phyloP scores from a whole-genome alignment of 306 rosid species.

The Pyrus bretschneideri region DNA sequence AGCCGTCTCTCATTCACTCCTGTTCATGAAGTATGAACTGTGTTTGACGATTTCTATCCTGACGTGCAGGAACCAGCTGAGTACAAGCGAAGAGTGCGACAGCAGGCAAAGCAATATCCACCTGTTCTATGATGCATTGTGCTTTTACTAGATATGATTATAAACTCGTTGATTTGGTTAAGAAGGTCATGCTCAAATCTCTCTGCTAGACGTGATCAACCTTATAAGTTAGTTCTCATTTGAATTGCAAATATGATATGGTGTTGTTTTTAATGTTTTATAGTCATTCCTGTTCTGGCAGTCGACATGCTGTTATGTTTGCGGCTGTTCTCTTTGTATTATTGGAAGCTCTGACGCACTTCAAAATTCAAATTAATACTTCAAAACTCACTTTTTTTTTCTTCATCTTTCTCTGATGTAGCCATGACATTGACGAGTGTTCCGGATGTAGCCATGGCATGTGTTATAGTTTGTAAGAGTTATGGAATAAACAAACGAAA shows the following conservation, averaged over 20 bases:
- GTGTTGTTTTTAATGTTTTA: not conserved
- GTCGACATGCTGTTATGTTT: not conserved
- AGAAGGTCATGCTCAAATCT: not conserved
- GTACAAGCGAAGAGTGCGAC: constrained; percentile 70
- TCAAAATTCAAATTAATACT: not conserved
- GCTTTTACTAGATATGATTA: not conserved
- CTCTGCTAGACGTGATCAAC: not conserved
- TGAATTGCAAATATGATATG: not conserved
- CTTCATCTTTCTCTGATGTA: not conserved
- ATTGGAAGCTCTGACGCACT: not conserved
- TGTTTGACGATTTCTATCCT: not conserved
- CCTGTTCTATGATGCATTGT: constrained; percentile 38
- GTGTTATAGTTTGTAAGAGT: not conserved
- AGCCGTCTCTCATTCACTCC: not conserved
- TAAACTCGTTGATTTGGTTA: not conserved
- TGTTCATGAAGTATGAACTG: not conserved
- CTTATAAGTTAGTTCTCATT: not conserved
- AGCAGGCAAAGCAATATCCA: constrained; percentile 80
- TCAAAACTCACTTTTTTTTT: not conserved
- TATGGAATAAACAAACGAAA: not conserved
- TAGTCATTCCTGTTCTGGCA: not conserved
- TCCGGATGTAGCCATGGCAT: not conserved
- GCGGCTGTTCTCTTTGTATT: not conserved
- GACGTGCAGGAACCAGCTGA: constrained; percentile 54
- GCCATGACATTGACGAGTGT: not conserved